These are phyloP conservation scores for Ogataea chonburiensis DNA, from an alignment of 805 yeast species.

Conservation along the genomic window DNA sequence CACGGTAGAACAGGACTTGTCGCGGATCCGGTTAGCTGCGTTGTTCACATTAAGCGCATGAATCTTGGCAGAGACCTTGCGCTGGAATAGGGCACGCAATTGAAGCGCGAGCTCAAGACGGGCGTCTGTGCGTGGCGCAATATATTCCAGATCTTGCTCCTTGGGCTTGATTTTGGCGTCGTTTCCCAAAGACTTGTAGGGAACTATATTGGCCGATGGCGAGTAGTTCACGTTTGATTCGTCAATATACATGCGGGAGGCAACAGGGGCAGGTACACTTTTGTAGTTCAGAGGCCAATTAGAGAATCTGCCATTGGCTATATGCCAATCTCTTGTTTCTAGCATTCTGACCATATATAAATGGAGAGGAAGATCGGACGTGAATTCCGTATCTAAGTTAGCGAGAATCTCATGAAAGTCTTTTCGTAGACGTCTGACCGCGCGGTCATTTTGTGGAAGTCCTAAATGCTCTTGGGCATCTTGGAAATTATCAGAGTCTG, in stretches of 20 bases:
- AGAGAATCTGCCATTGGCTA: conserved; percentile 46
- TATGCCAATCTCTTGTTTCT: conserved; percentile 36
- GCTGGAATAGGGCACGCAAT: conserved; percentile 23
- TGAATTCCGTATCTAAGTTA: conserved; percentile 48
- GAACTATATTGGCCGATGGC: conserved; percentile 1
- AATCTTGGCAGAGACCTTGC: conserved; percentile 15
- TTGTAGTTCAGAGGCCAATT: conserved; percentile 55
- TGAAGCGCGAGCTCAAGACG: conserved; percentile 19
- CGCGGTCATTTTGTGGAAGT: conserved; percentile 2
- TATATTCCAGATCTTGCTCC: conserved; percentile 14
- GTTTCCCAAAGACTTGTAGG: conserved; percentile 10
- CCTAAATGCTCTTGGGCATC: conserved; percentile 15
- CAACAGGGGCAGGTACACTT: conserved; percentile 39
- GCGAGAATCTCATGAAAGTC: conserved; percentile 28
- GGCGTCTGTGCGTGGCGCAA: conserved; percentile 15
- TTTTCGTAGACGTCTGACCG: conserved; percentile 12
- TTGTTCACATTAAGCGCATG: conserved; percentile 9
- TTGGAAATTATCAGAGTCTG: conserved; percentile 12
- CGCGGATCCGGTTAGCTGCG: conserved; percentile 7
- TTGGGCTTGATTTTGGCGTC: conserved; percentile 15
- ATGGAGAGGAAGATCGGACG: conserved; percentile 62
- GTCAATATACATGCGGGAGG: conserved; percentile 29
- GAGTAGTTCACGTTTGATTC: conserved; percentile 15
- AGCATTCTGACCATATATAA: conserved; percentile 56
- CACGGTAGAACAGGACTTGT: conserved; percentile 4